Conservation (phyloP, 768 basidiomycete species). For the Auriscalpium microsporum region DNA sequence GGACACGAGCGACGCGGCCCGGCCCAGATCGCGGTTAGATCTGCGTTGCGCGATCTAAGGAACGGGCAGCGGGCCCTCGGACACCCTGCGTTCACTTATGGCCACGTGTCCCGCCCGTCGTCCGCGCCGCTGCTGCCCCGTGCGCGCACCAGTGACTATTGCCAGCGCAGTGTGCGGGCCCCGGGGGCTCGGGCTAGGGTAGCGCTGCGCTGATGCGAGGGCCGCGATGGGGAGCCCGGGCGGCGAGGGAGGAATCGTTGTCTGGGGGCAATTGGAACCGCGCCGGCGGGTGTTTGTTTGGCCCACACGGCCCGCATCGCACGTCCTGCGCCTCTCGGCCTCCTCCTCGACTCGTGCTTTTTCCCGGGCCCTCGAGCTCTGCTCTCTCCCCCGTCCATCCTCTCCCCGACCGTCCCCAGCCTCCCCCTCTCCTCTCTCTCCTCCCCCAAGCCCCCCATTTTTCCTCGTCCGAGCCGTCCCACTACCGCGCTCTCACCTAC, state of each 20-base stretch:
- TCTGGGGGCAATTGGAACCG: background rate
- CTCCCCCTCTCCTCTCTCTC: slow-evolving; percentile 1
- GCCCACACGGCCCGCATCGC: background rate
- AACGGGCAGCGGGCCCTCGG: background rate
- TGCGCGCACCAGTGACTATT: no score
- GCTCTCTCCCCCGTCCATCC: slow-evolving; percentile 26
- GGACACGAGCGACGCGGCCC: no score
- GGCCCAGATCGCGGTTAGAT: background rate
- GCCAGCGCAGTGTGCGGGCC: no score
- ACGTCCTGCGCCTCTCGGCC: slow-evolving; percentile 4
- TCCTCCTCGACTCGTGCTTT: slow-evolving; percentile 21
- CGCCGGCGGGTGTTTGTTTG: background rate
- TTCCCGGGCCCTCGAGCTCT: slow-evolving; percentile 16
- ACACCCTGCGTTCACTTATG: background rate
- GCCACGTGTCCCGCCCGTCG: background rate
- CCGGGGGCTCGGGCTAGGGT: no score
- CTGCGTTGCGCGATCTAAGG: background rate
- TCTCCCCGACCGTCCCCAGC: slow-evolving; percentile 2
- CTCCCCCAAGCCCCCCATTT: slow-evolving; percentile 9
- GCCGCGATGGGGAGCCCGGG: no score
- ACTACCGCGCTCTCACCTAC: no score
- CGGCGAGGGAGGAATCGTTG: background rate
- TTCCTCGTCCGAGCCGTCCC: slow-evolving; percentile 5
- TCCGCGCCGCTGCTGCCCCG: no score
- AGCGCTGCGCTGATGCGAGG: no score